Evolutionary conservation across 495 filamentous ascomycete genomes (phyloP).

Genomic region (Jackrogersella minutella): DNA sequence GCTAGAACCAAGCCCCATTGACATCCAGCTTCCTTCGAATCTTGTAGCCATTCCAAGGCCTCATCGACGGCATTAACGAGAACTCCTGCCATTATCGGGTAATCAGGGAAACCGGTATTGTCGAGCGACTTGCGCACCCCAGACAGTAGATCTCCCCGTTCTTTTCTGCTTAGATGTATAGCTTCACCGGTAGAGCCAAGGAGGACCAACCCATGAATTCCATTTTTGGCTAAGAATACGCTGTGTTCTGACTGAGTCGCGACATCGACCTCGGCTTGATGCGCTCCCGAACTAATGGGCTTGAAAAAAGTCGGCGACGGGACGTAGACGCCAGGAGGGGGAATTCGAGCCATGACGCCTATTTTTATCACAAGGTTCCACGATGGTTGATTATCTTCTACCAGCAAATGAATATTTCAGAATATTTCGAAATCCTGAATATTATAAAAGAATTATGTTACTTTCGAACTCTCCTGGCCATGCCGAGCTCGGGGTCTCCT

Average conservation of each 20-base stretch:
- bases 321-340: conserved; percentile 54
- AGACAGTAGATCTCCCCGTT: conserved; percentile 62
- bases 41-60: conserved; percentile 63
- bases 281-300: conserved; percentile 27
- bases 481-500: conserved; percentile 15
- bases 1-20: conserved; percentile 67
- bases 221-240: conserved; percentile 65
- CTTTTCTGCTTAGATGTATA: conserved; percentile 63
- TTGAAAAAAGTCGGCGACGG: conserved; percentile 63
- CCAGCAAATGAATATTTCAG: neutral
- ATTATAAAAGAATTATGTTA: conserved; percentile 3
- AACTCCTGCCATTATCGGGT: conserved; percentile 72
- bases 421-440: neutral
- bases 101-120: conserved; percentile 62
- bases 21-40: conserved; percentile 64
- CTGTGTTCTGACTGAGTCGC: conserved; percentile 63
- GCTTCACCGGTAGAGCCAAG: conserved; percentile 75
- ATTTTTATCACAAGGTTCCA: neutral
- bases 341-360: conserved; percentile 23
- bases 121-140: conserved; percentile 61
- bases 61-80: conserved; percentile 67
- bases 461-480: neutral
- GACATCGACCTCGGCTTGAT: conserved; percentile 55
- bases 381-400: neutral
- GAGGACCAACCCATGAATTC: conserved; percentile 69